Percentiles rank a stretch among this genome's conserved stretches.
Evolutionary conservation across 2,329 filamentous ascomycete species (phyloP).

Genomic region (Coniella vitis): DNA sequence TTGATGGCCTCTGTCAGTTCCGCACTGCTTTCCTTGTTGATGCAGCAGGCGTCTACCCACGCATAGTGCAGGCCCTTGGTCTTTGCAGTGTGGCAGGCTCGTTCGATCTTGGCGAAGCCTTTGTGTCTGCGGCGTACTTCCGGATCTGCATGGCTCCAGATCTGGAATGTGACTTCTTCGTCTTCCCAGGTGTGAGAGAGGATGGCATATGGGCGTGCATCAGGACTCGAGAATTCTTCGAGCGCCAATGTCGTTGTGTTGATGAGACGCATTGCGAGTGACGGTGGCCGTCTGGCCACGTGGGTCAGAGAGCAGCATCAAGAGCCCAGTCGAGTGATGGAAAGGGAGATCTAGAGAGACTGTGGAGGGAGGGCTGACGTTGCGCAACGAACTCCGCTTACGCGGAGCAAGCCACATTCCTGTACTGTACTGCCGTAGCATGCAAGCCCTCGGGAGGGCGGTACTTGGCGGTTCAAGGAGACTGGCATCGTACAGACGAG

Average conservation of each 20-base stretch:
- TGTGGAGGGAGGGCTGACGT: too few species aligned
- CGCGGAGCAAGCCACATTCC: too few species aligned
- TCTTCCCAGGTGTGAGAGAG: slow-evolving; percentile 24
- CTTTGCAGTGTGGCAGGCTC: slow-evolving; percentile 6
- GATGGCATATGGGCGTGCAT: slow-evolving; percentile 18
- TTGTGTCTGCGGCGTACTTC: neutral
- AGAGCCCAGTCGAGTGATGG: too few species aligned
- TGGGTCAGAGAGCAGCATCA: neutral
- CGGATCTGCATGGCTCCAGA: slow-evolving; percentile 10
- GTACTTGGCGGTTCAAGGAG: too few species aligned
- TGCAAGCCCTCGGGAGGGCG: too few species aligned
- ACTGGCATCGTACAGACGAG: too few species aligned
- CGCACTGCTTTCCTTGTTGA: slow-evolving; percentile 13
- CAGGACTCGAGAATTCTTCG: neutral
- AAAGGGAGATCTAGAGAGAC: too few species aligned
- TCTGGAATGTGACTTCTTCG: slow-evolving; percentile 20
- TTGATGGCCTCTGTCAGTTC: slow-evolving; percentile 17
- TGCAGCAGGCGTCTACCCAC: slow-evolving; percentile 14
- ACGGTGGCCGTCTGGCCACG: neutral
- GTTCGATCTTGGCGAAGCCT: slow-evolving; percentile 6
- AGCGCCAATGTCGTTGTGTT: slow-evolving; percentile 1
- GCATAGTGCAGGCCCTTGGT: slow-evolving; percentile 3
- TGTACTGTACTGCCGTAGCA: too few species aligned
- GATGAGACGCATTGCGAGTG: slow-evolving; percentile 4
- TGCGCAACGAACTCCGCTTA: too few species aligned